Evolutionary conservation across 129 eudicot genomes (phyloP), one percentile per base, ranked within the genome.

Genomic region (Heracleum sosnowskyi): DNA sequence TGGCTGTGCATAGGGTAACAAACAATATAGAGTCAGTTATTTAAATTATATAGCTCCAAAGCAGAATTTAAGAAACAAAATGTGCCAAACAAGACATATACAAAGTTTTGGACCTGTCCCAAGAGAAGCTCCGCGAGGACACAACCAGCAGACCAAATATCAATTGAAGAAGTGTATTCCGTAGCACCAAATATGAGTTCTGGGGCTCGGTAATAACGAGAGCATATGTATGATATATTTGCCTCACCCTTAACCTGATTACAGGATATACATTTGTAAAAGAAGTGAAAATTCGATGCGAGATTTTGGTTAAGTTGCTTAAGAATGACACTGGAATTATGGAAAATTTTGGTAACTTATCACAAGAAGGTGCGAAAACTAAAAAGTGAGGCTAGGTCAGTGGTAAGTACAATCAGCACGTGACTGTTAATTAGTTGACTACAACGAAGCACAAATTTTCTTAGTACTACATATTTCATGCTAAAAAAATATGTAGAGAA

Each of bases 71-170:
- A n/a, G 24, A n/a, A 35, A 63, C 46, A 55, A 22, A 3, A 2
- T 11, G 26, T 51, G 33, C 74, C 28, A 40, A 40, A 22, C 39
- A 46, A 29, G 24, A 60, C 9, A 7, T 76, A 79, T 76, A 72
- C 47, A 57, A 77, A 73, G 53, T 41, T 16, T 60, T 87, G 70
- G 76, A 93, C 98, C 97, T 91, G 98, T 69, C 98, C 98, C 76
- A 91, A 63, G 55, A 93, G 97, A 74, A 93, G 97, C 79, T 93
- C 98, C 77, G 98, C 98, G 76, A 93, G 98, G 60, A 93, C 96
- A 86, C 98, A 93, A 55, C 98, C 98, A 83, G 98, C 97, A 24
- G 98, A 93, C 98, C 98, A 93, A 57, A 93, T 93, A 85, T 93
- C 98, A 88, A 93, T 88, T 24, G 98, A 89, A 7, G 91, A 76